Evolutionary conservation across 1,284 basidiomycete genomes (phyloP).

Genomic region (Clitocybe nebularis): DNA sequence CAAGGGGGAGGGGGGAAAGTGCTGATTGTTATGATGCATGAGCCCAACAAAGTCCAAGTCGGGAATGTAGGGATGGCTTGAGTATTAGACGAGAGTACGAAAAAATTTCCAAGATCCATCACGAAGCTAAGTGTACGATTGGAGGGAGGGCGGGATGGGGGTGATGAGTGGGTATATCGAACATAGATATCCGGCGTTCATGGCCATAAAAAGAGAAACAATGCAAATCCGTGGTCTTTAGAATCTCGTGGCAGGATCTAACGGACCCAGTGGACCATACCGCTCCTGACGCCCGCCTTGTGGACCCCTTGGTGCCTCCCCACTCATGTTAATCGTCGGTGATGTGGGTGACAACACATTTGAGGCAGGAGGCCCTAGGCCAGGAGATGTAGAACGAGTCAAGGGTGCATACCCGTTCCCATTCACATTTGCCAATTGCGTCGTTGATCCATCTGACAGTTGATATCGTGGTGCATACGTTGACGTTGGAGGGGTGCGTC

Average conservation of each 20-base stretch:
- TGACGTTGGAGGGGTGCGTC: conserved; percentile 39
- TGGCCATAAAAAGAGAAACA: conserved; percentile 12
- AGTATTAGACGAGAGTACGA: conserved; percentile 29
- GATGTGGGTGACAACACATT: conserved; percentile 48
- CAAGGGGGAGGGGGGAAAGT: conserved; percentile 9
- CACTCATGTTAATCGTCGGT: conserved; percentile 28
- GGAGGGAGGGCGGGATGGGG: conserved; percentile 22
- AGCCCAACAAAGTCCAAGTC: conserved; percentile 14
- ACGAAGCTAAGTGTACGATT: conserved; percentile 21
- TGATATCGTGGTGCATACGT: conserved; percentile 54
- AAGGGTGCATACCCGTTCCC: conserved; percentile 56
- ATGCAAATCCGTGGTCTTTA: conserved; percentile 23
- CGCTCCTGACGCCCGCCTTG: conserved; percentile 40
- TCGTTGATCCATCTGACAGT: conserved; percentile 50
- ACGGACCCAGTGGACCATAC: conserved; percentile 75
- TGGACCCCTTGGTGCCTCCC: conserved; percentile 18
- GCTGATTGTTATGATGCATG: conserved; percentile 15
- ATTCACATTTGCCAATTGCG: conserved; percentile 35
- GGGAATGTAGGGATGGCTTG: conserved; percentile 9
- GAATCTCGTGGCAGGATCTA: conserved; percentile 58
- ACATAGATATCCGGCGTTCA: conserved; percentile 25
- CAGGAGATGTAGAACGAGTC: conserved; percentile 46
- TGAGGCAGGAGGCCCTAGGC: conserved; percentile 25
- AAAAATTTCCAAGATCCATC: conserved; percentile 28
- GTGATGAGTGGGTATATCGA: conserved; percentile 33